phyloP scores from a whole-genome alignment of 495 filamentous ascomycete species.

The Penicillium subrubescens region DNA sequence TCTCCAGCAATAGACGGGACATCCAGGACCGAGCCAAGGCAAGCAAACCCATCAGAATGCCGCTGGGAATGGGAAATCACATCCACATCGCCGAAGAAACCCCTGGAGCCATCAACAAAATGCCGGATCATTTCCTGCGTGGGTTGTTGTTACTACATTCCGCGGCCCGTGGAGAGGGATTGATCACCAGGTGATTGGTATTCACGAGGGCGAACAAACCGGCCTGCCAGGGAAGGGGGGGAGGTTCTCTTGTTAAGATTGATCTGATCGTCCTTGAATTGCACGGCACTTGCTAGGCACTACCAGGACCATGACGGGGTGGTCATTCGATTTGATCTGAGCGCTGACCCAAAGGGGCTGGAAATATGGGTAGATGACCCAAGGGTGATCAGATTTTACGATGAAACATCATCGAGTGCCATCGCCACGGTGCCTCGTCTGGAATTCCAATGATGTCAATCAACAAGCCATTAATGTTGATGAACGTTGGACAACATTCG shows the following conservation, averaged over 20 bases:
- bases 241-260: not conserved
- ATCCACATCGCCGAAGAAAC: not conserved
- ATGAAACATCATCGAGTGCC: slow-evolving; percentile 5
- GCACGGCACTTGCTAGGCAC: not conserved
- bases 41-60: slow-evolving; percentile 25
- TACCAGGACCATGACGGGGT: slow-evolving; percentile 8
- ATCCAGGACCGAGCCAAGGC: slow-evolving; percentile 1
- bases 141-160: slow-evolving; percentile 28
- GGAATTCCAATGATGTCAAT: slow-evolving; percentile 24
- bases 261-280: not conserved
- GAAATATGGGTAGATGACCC: slow-evolving; percentile 14
- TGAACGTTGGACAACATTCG: not conserved
- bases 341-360: not conserved
- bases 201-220: slow-evolving; percentile 14
- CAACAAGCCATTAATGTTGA: not conserved
- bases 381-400: not conserved
- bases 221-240: slow-evolving; percentile 16
- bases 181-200: slow-evolving; percentile 20
- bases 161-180: slow-evolving; percentile 9
- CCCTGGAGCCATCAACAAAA: slow-evolving; percentile 21
- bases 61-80: slow-evolving; percentile 26
- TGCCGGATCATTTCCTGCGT: not conserved
- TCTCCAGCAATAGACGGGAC: slow-evolving; percentile 1
- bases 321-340: not conserved
- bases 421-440: not conserved